Percentiles rank a stretch among this genome's conserved stretches.
Evolutionary conservation across 2,329 filamentous ascomycete species (phyloP).

Genomic region (Coniosporium tulheliwenetii): DNA sequence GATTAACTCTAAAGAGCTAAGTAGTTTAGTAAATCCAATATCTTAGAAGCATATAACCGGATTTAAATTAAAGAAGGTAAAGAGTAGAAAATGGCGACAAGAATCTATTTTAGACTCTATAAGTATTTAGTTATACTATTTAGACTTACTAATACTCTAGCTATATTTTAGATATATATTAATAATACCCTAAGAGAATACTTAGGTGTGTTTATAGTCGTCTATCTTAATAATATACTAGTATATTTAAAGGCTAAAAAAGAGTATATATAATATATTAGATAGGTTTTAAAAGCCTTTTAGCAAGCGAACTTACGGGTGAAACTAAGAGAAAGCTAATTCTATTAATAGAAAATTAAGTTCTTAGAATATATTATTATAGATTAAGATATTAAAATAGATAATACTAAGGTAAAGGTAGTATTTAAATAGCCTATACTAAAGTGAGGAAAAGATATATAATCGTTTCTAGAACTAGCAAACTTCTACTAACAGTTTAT

Average conservation of each 20-base stretch:
- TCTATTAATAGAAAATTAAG: conserved; percentile 4
- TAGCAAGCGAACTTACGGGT: conserved; percentile 1
- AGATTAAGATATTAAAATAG: neutral
- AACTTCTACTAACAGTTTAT: conserved; percentile 5
- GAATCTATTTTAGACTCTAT: conserved; percentile 15
- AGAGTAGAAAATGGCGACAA: conserved; percentile 19
- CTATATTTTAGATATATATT: conserved; percentile 3
- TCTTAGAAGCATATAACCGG: conserved; percentile 12
- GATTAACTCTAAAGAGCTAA: conserved; percentile 6
- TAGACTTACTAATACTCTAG: conserved; percentile 3
- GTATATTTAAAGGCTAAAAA: neutral
- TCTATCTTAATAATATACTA: neutral
- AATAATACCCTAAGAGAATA: conserved; percentile 9
- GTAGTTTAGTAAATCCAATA: conserved; percentile 10
- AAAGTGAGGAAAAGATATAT: neutral
- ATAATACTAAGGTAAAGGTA: neutral
- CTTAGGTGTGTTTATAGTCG: conserved; percentile 7
- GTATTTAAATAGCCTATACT: conserved; percentile 1
- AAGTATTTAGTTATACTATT: conserved; percentile 19
- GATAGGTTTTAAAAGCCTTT: conserved; percentile 4
- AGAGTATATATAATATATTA: conserved; percentile 4
- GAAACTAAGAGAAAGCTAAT: conserved; percentile 5
- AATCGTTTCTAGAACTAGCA: conserved; percentile 3
- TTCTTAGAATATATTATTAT: conserved; percentile 6
- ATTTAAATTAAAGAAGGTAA: conserved; percentile 17